Percentiles rank a stretch among this genome's conserved stretches.
phyloP scores from a whole-genome alignment of 1,284 basidiomycete genomes.

The Cerioporus squamosus region DNA sequence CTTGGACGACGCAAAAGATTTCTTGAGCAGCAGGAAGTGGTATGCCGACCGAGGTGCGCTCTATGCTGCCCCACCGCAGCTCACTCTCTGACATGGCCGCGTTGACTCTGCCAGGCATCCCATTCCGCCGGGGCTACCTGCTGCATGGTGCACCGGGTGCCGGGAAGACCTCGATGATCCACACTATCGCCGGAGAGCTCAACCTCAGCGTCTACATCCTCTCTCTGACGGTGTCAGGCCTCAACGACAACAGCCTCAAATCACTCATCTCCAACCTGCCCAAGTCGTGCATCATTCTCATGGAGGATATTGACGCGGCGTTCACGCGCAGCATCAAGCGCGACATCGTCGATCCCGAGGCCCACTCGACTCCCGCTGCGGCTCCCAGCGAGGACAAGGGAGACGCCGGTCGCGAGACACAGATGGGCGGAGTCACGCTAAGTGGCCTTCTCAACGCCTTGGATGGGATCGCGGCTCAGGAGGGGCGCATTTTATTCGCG shows the following conservation, averaged over 20 bases:
- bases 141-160: conserved; percentile 75
- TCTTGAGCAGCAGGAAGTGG: conserved; percentile 26
- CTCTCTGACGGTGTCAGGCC: conserved; percentile 63
- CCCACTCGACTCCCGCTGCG: background rate
- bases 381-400: background rate
- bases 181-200: conserved; percentile 77
- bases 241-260: conserved; percentile 69
- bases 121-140: conserved; percentile 75
- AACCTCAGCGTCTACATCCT: conserved; percentile 75
- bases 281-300: conserved; percentile 70
- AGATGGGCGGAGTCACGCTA: conserved; percentile 54
- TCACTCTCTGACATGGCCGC: no score
- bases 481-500: conserved; percentile 77
- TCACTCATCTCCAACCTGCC: conserved; percentile 69
- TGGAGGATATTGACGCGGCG: conserved; percentile 83
- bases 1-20: conserved; percentile 26
- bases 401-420: background rate
- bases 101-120: conserved; percentile 44
- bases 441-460: conserved; percentile 77
- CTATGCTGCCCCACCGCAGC: background rate
- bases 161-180: conserved; percentile 78
- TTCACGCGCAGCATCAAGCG: conserved; percentile 64
- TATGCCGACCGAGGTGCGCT: conserved; percentile 21
- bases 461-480: conserved; percentile 76
- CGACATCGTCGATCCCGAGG: conserved; percentile 30